A percentile compares a stretch with the other conserved stretches of the same genome.
Conservation (phyloP, 108 stramenopile species). For the Pseudonitzschia multiseries region DNA sequence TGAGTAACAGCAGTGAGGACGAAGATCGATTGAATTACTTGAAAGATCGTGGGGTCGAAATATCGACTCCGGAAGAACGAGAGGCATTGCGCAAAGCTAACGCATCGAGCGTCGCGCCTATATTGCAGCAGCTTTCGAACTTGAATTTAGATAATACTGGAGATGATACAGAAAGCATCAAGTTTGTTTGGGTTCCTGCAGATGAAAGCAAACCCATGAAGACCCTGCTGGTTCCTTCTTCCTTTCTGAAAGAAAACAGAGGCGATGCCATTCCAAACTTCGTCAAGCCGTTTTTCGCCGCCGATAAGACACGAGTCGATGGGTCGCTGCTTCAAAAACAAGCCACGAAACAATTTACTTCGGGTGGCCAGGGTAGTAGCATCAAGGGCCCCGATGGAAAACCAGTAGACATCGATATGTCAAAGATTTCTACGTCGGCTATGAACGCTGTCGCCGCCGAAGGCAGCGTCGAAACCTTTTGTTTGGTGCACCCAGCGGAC, state of each 20-base stretch:
- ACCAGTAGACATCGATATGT: slow-evolving; percentile 3
- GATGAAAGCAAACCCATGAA: slow-evolving; percentile 63
- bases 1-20: slow-evolving; percentile 29
- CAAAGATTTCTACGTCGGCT: slow-evolving; percentile 49
- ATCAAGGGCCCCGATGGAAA: slow-evolving; percentile 7
- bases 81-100: neutral
- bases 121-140: slow-evolving; percentile 31
- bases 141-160: slow-evolving; percentile 31
- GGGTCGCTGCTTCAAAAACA: slow-evolving; percentile 59
- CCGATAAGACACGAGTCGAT: slow-evolving; percentile 54
- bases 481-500: slow-evolving; percentile 64
- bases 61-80: slow-evolving; percentile 30
- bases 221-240: slow-evolving; percentile 38
- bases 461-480: slow-evolving; percentile 73
- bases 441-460: slow-evolving; percentile 56
- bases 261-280: slow-evolving; percentile 60
- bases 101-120: neutral
- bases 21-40: slow-evolving; percentile 73
- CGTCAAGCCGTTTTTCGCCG: slow-evolving; percentile 57
- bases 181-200: slow-evolving; percentile 69
- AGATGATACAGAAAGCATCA: slow-evolving; percentile 15
- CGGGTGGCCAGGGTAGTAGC: slow-evolving; percentile 12
- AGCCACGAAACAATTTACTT: slow-evolving; percentile 39
- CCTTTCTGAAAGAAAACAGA: neutral
- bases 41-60: slow-evolving; percentile 47